Evolutionary conservation across 2,329 filamentous ascomycete species (phyloP).

Genomic region (Colletotrichum musicola): DNA sequence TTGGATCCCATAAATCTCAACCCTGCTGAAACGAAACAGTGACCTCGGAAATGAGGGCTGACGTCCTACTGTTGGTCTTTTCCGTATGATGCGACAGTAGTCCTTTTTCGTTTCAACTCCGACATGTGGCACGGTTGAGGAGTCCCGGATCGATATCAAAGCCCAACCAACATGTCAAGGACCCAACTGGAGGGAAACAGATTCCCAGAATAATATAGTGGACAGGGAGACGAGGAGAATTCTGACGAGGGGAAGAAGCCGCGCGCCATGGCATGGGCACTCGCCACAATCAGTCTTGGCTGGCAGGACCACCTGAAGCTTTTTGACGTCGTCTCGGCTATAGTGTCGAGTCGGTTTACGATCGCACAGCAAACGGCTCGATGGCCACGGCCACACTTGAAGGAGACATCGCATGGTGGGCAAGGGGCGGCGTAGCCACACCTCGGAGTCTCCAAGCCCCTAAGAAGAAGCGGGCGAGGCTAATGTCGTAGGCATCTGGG

Average conservation of each 20-base stretch:
- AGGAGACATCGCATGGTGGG: conserved; percentile 12
- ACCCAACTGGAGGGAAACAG: too few relatives aligned
- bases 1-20: background rate
- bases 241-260: background rate
- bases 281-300: conserved; percentile 17
- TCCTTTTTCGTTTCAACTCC: too few relatives aligned
- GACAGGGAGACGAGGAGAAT: conserved; percentile 11
- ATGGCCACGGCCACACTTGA: conserved; percentile 32
- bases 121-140: too few relatives aligned
- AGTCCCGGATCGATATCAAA: too few relatives aligned
- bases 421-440: conserved; percentile 28
- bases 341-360: conserved; percentile 11
- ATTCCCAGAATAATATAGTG: too few relatives aligned
- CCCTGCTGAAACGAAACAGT: conserved; percentile 11
- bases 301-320: background rate
- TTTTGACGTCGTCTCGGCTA: background rate
- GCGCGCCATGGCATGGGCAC: conserved; percentile 7
- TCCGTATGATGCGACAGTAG: background rate
- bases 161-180: too few relatives aligned
- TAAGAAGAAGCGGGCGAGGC: conserved; percentile 4
- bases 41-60: background rate
- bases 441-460: conserved; percentile 9
- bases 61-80: background rate
- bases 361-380: conserved; percentile 28
- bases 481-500: background rate